Evolutionary conservation across 495 filamentous ascomycete genomes (phyloP).

Genomic region (Aspergillus sparsus): DNA sequence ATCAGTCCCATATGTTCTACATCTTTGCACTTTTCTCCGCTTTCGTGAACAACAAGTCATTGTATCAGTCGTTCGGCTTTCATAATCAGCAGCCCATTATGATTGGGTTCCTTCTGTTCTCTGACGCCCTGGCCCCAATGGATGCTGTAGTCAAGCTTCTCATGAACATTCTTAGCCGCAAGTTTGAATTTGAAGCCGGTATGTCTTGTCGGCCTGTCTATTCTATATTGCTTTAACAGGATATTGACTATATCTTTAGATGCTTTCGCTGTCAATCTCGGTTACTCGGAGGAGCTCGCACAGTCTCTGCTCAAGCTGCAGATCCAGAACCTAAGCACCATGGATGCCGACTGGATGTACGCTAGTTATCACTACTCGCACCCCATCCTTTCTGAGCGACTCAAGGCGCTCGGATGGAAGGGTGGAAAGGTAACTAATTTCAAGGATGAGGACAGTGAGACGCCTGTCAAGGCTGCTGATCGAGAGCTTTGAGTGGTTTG

Average conservation of each 20-base stretch:
- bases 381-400: slow-evolving; percentile 89
- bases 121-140: slow-evolving; percentile 86
- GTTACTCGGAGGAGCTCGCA: slow-evolving; percentile 83
- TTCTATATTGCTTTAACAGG: background rate
- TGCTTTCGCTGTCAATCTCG: slow-evolving; percentile 80
- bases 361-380: slow-evolving; percentile 98
- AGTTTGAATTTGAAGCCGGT: slow-evolving; percentile 95
- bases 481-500: slow-evolving; percentile 52
- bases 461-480: slow-evolving; percentile 57
- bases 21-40: slow-evolving; percentile 95
- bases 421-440: slow-evolving; percentile 55
- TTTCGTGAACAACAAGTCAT: slow-evolving; percentile 91
- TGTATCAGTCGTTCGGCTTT: slow-evolving; percentile 92
- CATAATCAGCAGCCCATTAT: slow-evolving; percentile 82
- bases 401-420: slow-evolving; percentile 87
- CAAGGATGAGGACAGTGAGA: slow-evolving; percentile 54
- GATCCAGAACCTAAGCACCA: slow-evolving; percentile 94
- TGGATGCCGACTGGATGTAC: slow-evolving; percentile 98
- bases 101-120: slow-evolving; percentile 95
- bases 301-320: slow-evolving; percentile 92
- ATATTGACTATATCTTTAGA: slow-evolving; percentile 43
- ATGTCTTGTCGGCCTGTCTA: slow-evolving; percentile 26
- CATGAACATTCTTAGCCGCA: slow-evolving; percentile 93
- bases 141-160: slow-evolving; percentile 88
- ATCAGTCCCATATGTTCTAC: slow-evolving; percentile 86